Evolutionary conservation across 257 asterid genomes (phyloP).

Genomic region (Phtheirospermum japonicum): DNA sequence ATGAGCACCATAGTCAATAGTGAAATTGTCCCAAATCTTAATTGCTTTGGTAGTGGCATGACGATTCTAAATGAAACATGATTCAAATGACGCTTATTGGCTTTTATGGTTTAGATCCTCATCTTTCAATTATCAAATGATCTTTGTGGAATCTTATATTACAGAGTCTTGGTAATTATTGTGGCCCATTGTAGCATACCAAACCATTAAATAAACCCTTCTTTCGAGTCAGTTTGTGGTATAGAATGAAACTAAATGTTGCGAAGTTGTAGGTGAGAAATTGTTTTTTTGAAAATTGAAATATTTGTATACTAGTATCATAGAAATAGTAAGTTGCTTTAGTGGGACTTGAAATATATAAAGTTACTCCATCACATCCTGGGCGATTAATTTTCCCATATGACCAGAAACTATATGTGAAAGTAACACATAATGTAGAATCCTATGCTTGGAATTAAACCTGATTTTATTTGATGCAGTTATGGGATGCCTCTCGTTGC

Average conservation of each 20-base stretch:
- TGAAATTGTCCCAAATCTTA: neutral
- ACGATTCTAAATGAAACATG: neutral
- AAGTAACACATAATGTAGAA: neutral
- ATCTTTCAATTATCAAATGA: neutral
- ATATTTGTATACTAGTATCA: neutral
- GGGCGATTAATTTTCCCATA: neutral
- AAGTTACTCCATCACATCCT: neutral
- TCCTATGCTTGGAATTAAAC: neutral
- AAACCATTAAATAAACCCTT: neutral
- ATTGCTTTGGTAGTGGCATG: neutral
- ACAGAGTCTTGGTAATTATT: neutral
- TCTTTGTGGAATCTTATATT: neutral
- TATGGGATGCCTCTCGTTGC: slow-evolving; percentile 95
- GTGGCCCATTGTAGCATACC: neutral
- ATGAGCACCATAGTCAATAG: neutral
- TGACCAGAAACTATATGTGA: neutral
- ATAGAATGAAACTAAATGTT: too few relatives aligned
- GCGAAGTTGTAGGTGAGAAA: too few relatives aligned
- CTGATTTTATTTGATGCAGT: slow-evolving; percentile 38
- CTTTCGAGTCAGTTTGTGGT: neutral
- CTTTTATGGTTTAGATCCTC: neutral
- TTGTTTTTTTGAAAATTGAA: neutral
- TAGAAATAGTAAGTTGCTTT: neutral
- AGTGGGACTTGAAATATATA: neutral
- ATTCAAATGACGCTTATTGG: neutral